Evolutionary conservation across 495 filamentous ascomycete genomes (phyloP), one percentile per base, ranked within the genome.

Genomic region (Penicillium silybi): DNA sequence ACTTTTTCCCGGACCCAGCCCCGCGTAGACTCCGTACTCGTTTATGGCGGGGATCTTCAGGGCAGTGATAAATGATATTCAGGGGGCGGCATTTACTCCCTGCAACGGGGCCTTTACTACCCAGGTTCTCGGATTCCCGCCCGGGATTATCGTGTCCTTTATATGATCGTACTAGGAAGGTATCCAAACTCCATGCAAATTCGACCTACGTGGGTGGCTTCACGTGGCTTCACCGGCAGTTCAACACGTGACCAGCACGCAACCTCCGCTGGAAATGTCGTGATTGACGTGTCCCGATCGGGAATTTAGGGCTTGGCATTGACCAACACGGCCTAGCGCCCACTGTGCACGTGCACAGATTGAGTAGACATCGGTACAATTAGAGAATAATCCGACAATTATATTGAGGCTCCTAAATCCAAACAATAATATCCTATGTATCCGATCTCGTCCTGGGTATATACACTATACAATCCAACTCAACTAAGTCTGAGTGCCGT

Each of bases 401-500:
- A 9, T 4, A 29, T 10, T 10, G 26, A 29, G 26, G 11, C 26
- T 29, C 26, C 26, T 29, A 6, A 8, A 10, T 6, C 26, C 26
- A 32, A 32, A 32, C 2, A 13, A 32, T 13, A 15, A 32, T 32
- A 4, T 32, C 29, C 11, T 10, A 32, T 13, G 8, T 2, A 32
- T 3, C 10, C 11, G 2, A 32, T 32, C 29, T 10, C 11, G 1
- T 32, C 29, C 29, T 11, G 10, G 8, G 29, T 32, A 32, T 32
- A 32, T 32, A 32, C 29, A 32, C 29, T 32, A 32, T 13, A 32
- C 10, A 32, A 13, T 13, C 11, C 29, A 6, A 3, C 29, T 32
- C 29, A 39, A 39, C n/a, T 19, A 39, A 6, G 37, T 65, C 8
- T 63, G 53, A 15, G 70, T 71, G 19, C 75, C 73, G 52, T 74